A percentile compares a stretch with the other conserved stretches of the same genome.
These are phyloP conservation scores for Grammothele lineata DNA, from an alignment of 768 basidiomycete genomes.

Conservation along the genomic window DNA sequence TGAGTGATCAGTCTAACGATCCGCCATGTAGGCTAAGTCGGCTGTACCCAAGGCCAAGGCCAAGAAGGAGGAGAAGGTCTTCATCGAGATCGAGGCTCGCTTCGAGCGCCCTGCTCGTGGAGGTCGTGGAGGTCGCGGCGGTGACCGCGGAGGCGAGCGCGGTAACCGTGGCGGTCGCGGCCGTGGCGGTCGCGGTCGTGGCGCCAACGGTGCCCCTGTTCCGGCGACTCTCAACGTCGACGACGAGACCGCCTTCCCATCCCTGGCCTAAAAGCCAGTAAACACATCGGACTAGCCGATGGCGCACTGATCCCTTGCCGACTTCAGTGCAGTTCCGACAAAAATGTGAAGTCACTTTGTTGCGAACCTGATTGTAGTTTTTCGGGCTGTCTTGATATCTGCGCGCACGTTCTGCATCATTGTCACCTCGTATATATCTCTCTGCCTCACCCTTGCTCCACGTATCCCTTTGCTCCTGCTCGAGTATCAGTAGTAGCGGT, in stretches of 20 bases:
- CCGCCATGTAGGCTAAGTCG: conserved; percentile 48
- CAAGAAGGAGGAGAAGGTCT: conserved; percentile 90
- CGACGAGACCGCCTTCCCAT: conserved; percentile 87
- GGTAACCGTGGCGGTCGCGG: conserved; percentile 40
- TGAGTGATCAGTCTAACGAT: background rate
- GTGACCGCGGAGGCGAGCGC: conserved; percentile 35
- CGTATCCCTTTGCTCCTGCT: conserved; percentile 11
- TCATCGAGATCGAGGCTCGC: conserved; percentile 86
- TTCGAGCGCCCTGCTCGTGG: conserved; percentile 81
- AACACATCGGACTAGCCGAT: conserved; percentile 4
- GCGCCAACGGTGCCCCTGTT: conserved; percentile 36
- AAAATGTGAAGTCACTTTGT: conserved; percentile 10
- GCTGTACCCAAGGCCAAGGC: conserved; percentile 55
- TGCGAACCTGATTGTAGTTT: conserved; percentile 9
- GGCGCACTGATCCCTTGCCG: conserved; percentile 7
- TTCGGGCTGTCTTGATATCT: conserved; percentile 15
- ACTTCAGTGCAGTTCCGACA: conserved; percentile 7
- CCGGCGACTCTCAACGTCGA: conserved; percentile 59
- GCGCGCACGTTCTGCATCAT: conserved; percentile 11
- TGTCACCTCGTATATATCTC: conserved; percentile 9
- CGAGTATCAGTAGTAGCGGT: conserved; percentile 13
- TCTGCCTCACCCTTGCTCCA: conserved; percentile 1
- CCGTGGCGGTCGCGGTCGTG: conserved; percentile 37
- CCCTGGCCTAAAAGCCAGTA: conserved; percentile 49
- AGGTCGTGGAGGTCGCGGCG: conserved; percentile 46